Evolutionary conservation across 805 yeast genomes (phyloP), one percentile per base, ranked within the genome.

Genomic region (Lipomyces sp.): DNA sequence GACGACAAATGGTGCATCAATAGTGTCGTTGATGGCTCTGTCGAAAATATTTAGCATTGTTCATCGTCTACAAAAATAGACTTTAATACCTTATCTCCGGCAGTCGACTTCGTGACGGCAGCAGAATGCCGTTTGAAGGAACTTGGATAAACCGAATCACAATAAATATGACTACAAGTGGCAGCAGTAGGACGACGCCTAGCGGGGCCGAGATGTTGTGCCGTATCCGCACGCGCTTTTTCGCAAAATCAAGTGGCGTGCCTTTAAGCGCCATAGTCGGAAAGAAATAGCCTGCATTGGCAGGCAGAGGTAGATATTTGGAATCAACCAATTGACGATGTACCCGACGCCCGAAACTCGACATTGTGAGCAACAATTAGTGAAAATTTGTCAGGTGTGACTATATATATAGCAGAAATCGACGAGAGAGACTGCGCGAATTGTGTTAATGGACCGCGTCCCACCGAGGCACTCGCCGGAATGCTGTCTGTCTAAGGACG

Each of bases 1-100:
- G 34, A 76, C 71, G 45, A 77, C 78, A 70, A 88, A 88, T 0
- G 87, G 86, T 24, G 74, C 71, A 69, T 84, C 86, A 11, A 75
- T 58, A 8, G 69, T 39, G 8, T 71, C 67, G 59, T 70, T 66
- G 32, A 70, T 59, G 4, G 66, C 60, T 30, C 70, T 60, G 56
- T 29, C n/a, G 7, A 11, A 4, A 7, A 13, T 13, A 7, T 6
- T 42, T n/a, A 42, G 48, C 29, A 42, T 42, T 7, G 48, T 5
- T 42, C 18, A 24, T 4, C 3, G n/a, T 10, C 15, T 5, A 50
- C 24, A 53, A 34, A 57, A 6, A 45, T 11, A 57, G 53, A 42
- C 4, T 15, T 35, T 10, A 42, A 24, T n/a, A 62, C 64, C 56
- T 62, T 62, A 63, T 59, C 29, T 39, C 24, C 5, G 67, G 62